Conservation (phyloP, 306 rosid species). For the Castanospermum australe region DNA sequence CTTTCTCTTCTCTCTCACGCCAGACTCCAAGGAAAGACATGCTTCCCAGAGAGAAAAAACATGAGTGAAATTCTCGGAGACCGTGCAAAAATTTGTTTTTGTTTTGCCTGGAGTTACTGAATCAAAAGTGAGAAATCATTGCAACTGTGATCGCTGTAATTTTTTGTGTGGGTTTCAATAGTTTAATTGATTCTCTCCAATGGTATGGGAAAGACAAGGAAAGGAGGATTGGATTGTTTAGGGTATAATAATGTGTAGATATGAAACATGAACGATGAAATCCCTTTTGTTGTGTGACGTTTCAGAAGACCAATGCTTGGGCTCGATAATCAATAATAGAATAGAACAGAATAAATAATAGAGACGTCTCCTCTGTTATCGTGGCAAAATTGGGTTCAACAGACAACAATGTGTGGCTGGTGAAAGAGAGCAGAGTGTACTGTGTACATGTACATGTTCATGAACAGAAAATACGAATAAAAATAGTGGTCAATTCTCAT, state of each 20-base stretch:
- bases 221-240: not conserved
- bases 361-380: conserved; percentile 17
- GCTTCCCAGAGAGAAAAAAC: too few species aligned
- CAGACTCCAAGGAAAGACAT: not conserved
- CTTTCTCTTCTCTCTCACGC: not conserved
- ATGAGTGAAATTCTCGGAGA: not conserved
- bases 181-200: conserved; percentile 27
- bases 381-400: not conserved
- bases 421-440: not conserved
- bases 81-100: not conserved
- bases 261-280: not conserved
- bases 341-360: not conserved
- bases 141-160: conserved; percentile 22
- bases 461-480: not conserved
- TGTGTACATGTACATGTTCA: too few species aligned
- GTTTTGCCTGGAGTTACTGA: not conserved
- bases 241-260: not conserved
- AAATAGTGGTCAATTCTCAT: not conserved
- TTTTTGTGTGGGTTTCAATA: not conserved
- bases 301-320: not conserved
- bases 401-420: not conserved
- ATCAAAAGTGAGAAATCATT: conserved; percentile 35
- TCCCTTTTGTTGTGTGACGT: conserved; percentile 17
- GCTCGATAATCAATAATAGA: not conserved
- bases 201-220: not conserved